Percentiles rank a stretch among this genome's conserved stretches.
Evolutionary conservation across 306 rosid species (phyloP).

Genomic region (Betula pendula): DNA sequence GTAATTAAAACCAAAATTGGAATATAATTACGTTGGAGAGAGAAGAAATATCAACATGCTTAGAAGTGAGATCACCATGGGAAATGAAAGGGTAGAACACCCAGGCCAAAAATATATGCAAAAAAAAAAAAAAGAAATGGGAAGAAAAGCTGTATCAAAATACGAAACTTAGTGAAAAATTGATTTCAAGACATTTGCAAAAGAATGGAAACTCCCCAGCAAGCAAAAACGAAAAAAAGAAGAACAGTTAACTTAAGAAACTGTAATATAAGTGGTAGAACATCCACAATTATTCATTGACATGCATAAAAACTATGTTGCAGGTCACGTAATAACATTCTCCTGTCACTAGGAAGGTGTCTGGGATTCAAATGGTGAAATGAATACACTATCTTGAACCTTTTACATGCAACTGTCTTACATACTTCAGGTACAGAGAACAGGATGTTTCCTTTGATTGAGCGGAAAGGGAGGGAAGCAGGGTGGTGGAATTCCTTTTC

Average conservation of each 20-base stretch:
- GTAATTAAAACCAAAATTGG: not conserved
- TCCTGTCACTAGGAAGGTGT: not conserved
- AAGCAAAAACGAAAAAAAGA: not conserved
- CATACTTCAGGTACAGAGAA: not conserved
- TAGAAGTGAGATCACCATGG: not conserved
- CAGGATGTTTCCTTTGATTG: slow-evolving; percentile 1
- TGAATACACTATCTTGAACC: not conserved
- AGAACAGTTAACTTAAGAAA: not conserved
- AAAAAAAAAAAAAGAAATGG: not conserved
- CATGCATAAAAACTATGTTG: not conserved
- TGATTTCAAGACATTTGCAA: not conserved
- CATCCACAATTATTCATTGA: not conserved
- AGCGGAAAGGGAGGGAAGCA: not conserved
- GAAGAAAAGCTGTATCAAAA: not conserved
- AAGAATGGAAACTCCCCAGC: not conserved
- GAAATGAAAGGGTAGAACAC: not conserved
- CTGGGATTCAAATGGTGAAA: not conserved
- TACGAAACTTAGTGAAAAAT: not conserved
- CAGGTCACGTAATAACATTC: not conserved
- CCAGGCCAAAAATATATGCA: not conserved
- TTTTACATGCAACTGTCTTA: not conserved
- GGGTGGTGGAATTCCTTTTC: not conserved
- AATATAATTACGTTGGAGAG: not conserved
- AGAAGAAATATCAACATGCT: not conserved
- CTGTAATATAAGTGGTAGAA: too few relatives aligned